These are phyloP conservation scores for Penicillium sp. DNA, from an alignment of 2,329 filamentous ascomycete species.

Conservation along the genomic window DNA sequence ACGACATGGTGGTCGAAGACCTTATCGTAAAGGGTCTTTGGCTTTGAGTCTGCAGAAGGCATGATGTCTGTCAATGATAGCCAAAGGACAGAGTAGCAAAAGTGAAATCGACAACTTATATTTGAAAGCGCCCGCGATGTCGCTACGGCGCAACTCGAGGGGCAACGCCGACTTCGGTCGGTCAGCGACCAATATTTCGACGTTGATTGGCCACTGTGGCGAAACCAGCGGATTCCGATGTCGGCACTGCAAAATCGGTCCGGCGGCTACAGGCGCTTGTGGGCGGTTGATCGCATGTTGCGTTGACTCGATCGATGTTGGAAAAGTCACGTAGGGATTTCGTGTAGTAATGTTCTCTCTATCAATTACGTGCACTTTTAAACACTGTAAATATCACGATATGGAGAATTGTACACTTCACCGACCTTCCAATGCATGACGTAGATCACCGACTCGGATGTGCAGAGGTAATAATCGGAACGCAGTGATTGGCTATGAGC, in stretches of 20 bases:
- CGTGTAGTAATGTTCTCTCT: too few relatives aligned
- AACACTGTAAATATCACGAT: too few relatives aligned
- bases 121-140: slow-evolving; percentile 34
- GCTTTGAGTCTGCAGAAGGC: slow-evolving; percentile 66
- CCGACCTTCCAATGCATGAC: slow-evolving; percentile 10
- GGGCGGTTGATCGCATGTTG: slow-evolving; percentile 9
- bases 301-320: neutral
- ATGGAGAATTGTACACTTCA: too few relatives aligned
- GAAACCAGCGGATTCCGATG: slow-evolving; percentile 12
- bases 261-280: slow-evolving; percentile 19
- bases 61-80: slow-evolving; percentile 46
- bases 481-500: slow-evolving; percentile 13
- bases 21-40: slow-evolving; percentile 94
- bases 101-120: slow-evolving; percentile 19
- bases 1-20: slow-evolving; percentile 92
- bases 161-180: slow-evolving; percentile 34
- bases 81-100: slow-evolving; percentile 3
- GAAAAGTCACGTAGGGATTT: too few relatives aligned
- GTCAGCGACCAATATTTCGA: slow-evolving; percentile 29
- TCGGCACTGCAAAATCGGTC: slow-evolving; percentile 15
- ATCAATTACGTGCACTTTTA: too few relatives aligned
- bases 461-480: neutral
- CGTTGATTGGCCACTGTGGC: slow-evolving; percentile 24
- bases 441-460: slow-evolving; percentile 13
- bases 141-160: slow-evolving; percentile 29